Evolutionary conservation across 768 basidiomycete genomes (phyloP), one percentile per base, ranked within the genome.

Genomic region (Filobasidium wieringae): DNA sequence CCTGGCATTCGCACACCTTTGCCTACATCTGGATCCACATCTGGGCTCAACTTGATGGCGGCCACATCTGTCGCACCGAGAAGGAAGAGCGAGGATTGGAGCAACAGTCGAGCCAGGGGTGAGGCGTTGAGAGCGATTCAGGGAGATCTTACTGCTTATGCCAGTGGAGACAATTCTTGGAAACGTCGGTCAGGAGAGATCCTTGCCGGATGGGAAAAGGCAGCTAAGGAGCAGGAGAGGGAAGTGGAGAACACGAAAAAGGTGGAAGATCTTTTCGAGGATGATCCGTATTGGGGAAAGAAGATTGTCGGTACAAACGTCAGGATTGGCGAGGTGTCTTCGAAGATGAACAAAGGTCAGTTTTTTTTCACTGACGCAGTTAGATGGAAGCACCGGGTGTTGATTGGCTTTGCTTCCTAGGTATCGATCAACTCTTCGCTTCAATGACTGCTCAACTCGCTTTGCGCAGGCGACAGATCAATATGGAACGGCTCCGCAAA

Each of bases 51-150:
- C 49, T 33, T 57, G 36, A 57, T 57, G 47, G 33, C 56, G n/a
- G 56, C 56, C 11, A 57, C 56, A 2, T 51, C 56, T 12, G 30
- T 58, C n/a, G 57, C 51, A 7, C 51, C 57, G 22, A 41, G 57
- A 22, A 39, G 57, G 2, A 58, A 58, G 24, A 58, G 57, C 51
- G 57, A 58, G 40, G 57, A 58, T 31, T 58, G 57, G 57, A 58
- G 57, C 50, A 52, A 51, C 36, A 53, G 51, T 41, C 39, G 51
- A 40, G 57, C 51, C 1, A 52, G 51, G n/a, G 57, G 51, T 26
- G 57, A 58, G 19, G 41, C 51, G n/a, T 30, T 57, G 12, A 33
- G 47, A 26, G 56, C 56, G 11, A 34, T 57, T 11, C 47, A 50
- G 34, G 36, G 41, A n/a, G 43, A 47, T 22, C 43, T 47, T 14